A percentile compares a stretch with the other conserved stretches of the same genome.
phyloP scores from a whole-genome alignment of 495 filamentous ascomycete genomes.

The Penicillium paradoxum region DNA sequence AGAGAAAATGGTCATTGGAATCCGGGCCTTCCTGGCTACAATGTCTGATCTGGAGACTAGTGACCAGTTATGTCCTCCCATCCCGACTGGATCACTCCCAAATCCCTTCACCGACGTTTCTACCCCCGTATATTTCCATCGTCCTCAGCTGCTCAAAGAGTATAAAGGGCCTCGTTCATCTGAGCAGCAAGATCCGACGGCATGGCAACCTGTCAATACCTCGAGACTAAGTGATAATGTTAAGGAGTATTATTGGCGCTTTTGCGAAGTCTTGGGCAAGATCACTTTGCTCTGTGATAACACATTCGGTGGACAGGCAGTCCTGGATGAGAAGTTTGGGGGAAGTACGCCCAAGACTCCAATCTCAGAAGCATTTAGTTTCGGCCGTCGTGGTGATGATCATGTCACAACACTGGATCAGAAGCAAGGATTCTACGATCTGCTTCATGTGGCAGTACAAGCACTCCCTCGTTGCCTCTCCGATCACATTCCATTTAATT shows the following conservation, averaged over 20 bases:
- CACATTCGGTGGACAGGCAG: constrained; percentile 92
- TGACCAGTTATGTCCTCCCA: constrained; percentile 72
- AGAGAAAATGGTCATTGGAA: constrained; percentile 93
- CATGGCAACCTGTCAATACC: constrained; percentile 67
- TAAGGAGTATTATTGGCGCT: constrained; percentile 77
- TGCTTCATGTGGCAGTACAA: constrained; percentile 93
- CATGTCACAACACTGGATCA: constrained; percentile 69
- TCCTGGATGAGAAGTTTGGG: constrained; percentile 89
- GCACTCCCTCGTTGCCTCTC: constrained; percentile 90
- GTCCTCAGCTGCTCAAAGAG: constrained; percentile 40
- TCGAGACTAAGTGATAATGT: constrained; percentile 68
- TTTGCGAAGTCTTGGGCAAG: constrained; percentile 92
- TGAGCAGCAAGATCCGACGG: constrained; percentile 27
- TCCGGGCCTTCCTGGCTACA: constrained; percentile 83
- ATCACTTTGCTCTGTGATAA: constrained; percentile 95
- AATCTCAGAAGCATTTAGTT: constrained; percentile 89
- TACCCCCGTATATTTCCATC: constrained; percentile 30
- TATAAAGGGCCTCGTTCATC: constrained; percentile 28
- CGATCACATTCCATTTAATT: constrained; percentile 85
- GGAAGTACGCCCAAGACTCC: constrained; percentile 85
- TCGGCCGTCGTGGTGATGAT: constrained; percentile 77
- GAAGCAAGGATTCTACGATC: constrained; percentile 91
- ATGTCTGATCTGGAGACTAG: constrained; percentile 91
- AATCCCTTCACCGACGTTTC: constrained; percentile 40
- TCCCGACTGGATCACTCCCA: constrained; percentile 55